A percentile compares a stretch with the other conserved stretches of the same genome.
Conservation (phyloP, 2,329 filamentous ascomycete genomes). For the Fusarium humuli region DNA sequence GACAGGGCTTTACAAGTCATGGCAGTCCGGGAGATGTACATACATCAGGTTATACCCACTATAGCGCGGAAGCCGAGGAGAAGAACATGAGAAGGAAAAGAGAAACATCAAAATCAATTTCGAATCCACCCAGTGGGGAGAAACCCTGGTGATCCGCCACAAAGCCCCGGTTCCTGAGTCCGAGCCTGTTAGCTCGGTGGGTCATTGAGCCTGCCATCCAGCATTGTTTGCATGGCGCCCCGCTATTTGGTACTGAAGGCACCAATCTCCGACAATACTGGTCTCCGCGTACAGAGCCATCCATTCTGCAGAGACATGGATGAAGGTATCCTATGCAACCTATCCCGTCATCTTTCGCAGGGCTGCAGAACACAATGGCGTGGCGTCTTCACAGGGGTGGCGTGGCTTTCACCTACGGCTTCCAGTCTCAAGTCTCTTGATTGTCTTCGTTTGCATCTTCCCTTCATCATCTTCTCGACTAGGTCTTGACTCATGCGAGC, state of each 20-base stretch:
- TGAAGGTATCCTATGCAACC: conserved; percentile 13
- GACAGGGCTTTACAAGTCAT: conserved; percentile 10
- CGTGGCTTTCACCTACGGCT: background rate
- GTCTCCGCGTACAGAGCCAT: conserved; percentile 1
- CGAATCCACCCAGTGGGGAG: conserved; percentile 9
- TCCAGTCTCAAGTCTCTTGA: background rate
- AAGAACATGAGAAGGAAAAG: background rate
- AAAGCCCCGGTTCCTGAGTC: conserved; percentile 35
- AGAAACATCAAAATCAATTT: conserved; percentile 1
- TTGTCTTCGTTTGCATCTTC: background rate
- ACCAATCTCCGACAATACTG: conserved; percentile 29
- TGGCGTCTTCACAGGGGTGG: conserved; percentile 2
- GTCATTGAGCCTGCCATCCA: conserved; percentile 17
- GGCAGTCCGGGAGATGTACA: background rate
- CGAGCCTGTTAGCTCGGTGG: conserved; percentile 23
- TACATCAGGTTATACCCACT: conserved; percentile 2
- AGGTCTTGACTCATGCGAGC: conserved; percentile 20
- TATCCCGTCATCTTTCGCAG: conserved; percentile 20
- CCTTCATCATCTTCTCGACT: background rate
- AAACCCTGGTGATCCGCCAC: conserved; percentile 32
- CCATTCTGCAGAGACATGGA: background rate
- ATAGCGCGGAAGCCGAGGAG: conserved; percentile 6
- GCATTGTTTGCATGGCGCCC: conserved; percentile 36
- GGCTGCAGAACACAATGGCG: conserved; percentile 20
- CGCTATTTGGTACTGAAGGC: conserved; percentile 26